These are phyloP conservation scores for Galeopsis tetrahit DNA, from an alignment of 257 asterid genomes.

Conservation along the genomic window DNA sequence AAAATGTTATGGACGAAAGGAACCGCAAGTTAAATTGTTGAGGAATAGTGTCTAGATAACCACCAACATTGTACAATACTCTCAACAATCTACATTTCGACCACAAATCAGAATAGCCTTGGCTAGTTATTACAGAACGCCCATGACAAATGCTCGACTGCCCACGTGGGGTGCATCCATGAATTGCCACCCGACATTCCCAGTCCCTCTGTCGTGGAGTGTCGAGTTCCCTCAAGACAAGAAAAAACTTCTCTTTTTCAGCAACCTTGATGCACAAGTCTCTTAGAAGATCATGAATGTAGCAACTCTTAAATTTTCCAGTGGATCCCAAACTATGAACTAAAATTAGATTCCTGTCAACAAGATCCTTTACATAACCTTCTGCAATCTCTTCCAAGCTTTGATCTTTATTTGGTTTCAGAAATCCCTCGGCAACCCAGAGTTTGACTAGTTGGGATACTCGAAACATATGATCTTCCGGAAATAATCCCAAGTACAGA, in stretches of 20 bases:
- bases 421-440: constrained; percentile 23
- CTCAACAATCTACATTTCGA: constrained; percentile 8
- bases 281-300: constrained; percentile 12
- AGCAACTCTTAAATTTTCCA: neutral
- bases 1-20: neutral
- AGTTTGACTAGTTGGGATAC: constrained; percentile 16
- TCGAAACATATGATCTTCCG: neutral
- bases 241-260: constrained; percentile 1
- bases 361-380: constrained; percentile 11
- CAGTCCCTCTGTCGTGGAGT: neutral
- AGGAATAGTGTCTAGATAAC: neutral
- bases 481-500: neutral
- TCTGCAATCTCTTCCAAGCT: constrained; percentile 19
- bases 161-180: neutral
- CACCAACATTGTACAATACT: neutral
- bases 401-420: constrained; percentile 7
- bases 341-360: constrained; percentile 15
- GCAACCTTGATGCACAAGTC: neutral
- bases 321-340: neutral
- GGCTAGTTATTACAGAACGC: neutral
- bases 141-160: neutral
- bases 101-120: neutral
- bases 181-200: neutral
- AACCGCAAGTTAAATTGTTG: constrained; percentile 13
- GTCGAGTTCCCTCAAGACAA: neutral